Base-by-base conservation (phyloP, 169 alveolate species). In the Cystoisospora suis region DNA sequence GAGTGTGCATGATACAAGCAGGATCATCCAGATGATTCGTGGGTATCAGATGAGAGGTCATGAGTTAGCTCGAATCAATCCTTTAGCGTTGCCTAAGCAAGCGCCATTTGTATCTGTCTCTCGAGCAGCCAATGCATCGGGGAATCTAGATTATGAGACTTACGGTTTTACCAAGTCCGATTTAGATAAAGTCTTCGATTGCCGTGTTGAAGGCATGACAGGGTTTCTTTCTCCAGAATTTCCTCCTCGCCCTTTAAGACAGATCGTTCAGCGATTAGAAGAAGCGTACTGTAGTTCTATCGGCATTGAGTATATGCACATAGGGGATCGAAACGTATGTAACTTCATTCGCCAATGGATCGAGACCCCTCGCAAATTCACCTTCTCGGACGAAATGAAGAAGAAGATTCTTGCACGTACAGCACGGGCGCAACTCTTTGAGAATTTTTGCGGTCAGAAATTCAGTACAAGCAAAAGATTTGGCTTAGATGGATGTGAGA, bases 401-500 rank as follows among this genome's bases (percentile, higher is more conserved):
- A 17, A n/a, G 58, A 86, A 86, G 89, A 91, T 91, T 32, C 77
- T 91, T 3, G 79, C 85, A 44, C 93, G 97, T 75, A 79, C 95
- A 20, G 93, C 94, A 47, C 91, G 96, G 79, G 96, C 97, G 27
- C 93, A 90, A 72, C 77, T 89, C 38, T 95, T 96, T 80, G 96
- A 94, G 70, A 89, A 95, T n/a, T 96, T 96, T 92, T 88, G 96
- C 49, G 94, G 90, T 4, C 81, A 88, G 12, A 95, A 95, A 81
- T 98, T 97, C 92, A 96, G 98, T 40, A 98, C 99, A 7, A 94
- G 96, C 12, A 97, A 98, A 92, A 93, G 99, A 47, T 98, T 98
- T 90, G 99, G 99, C 3, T 88, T 97, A 29, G 99, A 98, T 92
- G 99, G 99, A 29, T 95, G 97, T 47, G 98, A 97, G 90, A 92